Base-by-base conservation (phyloP, 1,139 yeast genomes). In the Taphrina populina region DNA sequence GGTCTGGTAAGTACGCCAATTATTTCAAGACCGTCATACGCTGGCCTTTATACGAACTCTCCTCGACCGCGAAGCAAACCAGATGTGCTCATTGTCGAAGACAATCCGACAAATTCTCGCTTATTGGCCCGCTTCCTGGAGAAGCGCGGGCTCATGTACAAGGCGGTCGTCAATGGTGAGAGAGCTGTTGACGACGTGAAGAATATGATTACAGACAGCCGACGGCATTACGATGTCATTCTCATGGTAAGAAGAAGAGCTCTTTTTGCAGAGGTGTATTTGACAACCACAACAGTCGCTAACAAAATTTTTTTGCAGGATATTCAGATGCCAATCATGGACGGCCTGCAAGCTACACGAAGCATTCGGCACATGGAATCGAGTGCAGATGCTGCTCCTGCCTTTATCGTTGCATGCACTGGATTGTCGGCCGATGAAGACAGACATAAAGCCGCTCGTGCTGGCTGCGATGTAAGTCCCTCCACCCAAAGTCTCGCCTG, bases 51-150 rank as follows among this genome's bases (percentile, higher is more conserved):
- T n/a, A n/a, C n/a, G n/a, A n/a, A n/a, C n/a, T n/a, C n/a, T n/a
- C n/a, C n/a, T n/a, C n/a, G n/a, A 33, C 15, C 6, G 13, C 36
- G 15, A 33, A 33, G 8, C 30, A 37, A 34, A 15, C 45, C 45
- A 7, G 23, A 27, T 17, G 45, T 40, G 20, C 33, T 40, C 15
- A 40, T 40, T 17, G 45, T 40, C 2, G 45, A 40, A 27, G 45
- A 40, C 45, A 40, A 40, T 17, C 34, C 45, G 4, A 40, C 45
- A 15, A 40, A 40, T 40, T 13, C 45, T 17, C 45, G 45, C 5
- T 17, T 40, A 13, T 34, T 40, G 4, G 23, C 21, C 7, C n/a
- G 45, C 17, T 40, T 40, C 34, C 24, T 40, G 45, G 34, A 40
- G 34, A 40, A 40, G 45, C 32, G 34, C 5, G 45, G 45, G 10